Evolutionary conservation across 257 asterid genomes (phyloP).

Genomic region (Phtheirospermum japonicum): DNA sequence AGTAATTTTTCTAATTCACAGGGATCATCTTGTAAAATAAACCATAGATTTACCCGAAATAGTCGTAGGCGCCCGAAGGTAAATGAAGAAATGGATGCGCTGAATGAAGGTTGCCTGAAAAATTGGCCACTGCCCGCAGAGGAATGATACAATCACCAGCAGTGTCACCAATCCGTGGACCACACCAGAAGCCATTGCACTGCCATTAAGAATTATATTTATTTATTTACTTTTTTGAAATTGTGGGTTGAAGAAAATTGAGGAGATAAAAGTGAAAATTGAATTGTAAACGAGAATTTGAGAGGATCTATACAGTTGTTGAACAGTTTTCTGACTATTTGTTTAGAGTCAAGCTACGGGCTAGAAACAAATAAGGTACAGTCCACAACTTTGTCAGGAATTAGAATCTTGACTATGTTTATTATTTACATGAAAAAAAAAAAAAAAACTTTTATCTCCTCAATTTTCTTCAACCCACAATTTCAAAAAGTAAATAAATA

Average conservation of each 20-base stretch:
- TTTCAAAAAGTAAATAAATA: no score
- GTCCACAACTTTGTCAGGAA: no score
- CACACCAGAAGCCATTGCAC: constrained; percentile 78
- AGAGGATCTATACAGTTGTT: no score
- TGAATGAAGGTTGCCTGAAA: constrained; percentile 84
- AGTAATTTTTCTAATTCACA: not conserved
- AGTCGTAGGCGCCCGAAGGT: constrained; percentile 88
- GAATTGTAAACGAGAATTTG: not conserved
- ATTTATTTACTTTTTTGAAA: no score
- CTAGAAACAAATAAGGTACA: no score
- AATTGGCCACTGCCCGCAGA: constrained; percentile 98
- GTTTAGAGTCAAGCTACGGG: not conserved
- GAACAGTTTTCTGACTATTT: no score
- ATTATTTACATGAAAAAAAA: no score
- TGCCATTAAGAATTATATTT: constrained; percentile 52
- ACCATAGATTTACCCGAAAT: constrained; percentile 48
- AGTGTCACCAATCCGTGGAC: constrained; percentile 74
- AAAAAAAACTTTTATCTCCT: not conserved
- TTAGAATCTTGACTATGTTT: no score
- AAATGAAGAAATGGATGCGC: constrained; percentile 72
- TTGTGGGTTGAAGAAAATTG: not conserved
- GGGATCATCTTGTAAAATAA: not conserved
- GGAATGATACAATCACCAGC: constrained; percentile 76
- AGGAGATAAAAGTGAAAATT: not conserved
- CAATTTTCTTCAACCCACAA: not conserved